These are phyloP conservation scores for Magnaporthiopsis incrustans DNA, from an alignment of 2,329 filamentous ascomycete genomes.

Conservation along the genomic window DNA sequence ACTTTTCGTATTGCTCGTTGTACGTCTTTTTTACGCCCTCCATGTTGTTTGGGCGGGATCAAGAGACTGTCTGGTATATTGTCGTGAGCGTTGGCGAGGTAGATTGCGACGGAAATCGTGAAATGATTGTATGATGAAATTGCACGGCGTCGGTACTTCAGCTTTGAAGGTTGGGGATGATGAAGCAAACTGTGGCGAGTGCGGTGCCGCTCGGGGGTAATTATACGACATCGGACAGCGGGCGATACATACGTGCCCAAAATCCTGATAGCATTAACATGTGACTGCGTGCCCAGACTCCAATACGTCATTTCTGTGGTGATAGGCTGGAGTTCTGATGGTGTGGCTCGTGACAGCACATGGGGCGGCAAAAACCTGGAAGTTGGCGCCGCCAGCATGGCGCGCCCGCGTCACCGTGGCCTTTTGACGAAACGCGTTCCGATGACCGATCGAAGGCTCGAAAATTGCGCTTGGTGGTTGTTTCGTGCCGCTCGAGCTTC, in stretches of 20 bases:
- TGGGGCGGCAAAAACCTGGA: neutral
- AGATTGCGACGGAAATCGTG: neutral
- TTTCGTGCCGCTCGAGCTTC: too few species aligned
- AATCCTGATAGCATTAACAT: neutral
- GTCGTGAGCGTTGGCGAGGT: neutral
- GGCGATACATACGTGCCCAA: neutral
- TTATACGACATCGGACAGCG: neutral
- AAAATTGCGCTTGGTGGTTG: too few species aligned
- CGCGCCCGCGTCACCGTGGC: too few species aligned
- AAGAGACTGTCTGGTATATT: neutral
- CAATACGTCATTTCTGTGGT: neutral
- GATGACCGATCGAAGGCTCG: too few species aligned
- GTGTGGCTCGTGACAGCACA: neutral
- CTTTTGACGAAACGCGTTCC: too few species aligned
- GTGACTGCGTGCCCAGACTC: neutral
- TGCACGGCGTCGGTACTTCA: neutral
- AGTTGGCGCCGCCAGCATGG: neutral
- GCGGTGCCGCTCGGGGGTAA: neutral
- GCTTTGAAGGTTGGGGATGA: neutral
- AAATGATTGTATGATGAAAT: too few species aligned
- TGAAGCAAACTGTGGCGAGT: neutral
- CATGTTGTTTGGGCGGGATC: constrained; percentile 17
- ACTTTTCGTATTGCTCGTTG: constrained; percentile 64
- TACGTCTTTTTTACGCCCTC: constrained; percentile 57
- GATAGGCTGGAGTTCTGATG: neutral